These are phyloP conservation scores for Paraconiothyrium brasiliense DNA, from an alignment of 2,329 filamentous ascomycete species.

Conservation along the genomic window DNA sequence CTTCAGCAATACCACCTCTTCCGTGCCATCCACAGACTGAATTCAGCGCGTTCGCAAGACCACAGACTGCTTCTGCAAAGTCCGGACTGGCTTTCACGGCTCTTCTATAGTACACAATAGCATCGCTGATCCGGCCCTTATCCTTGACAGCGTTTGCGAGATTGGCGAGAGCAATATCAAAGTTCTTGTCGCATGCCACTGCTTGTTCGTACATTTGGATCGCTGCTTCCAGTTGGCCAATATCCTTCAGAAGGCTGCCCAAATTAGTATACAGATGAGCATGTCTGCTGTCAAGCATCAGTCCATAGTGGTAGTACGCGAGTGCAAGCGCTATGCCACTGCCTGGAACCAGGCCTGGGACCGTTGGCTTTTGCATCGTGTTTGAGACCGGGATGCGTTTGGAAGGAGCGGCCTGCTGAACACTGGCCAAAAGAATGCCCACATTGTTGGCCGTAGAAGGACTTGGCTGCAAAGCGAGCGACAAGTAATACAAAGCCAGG, in stretches of 20 bases:
- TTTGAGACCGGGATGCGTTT: slow-evolving; percentile 54
- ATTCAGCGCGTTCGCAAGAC: slow-evolving; percentile 91
- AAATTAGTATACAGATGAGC: slow-evolving; percentile 97
- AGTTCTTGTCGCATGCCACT: slow-evolving; percentile 89
- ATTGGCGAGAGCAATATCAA: slow-evolving; percentile 96
- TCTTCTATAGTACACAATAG: slow-evolving; percentile 88
- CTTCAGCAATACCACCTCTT: slow-evolving; percentile 83
- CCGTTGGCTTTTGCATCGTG: slow-evolving; percentile 51
- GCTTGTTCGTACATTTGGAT: slow-evolving; percentile 98
- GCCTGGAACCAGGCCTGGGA: slow-evolving; percentile 83
- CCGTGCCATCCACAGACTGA: slow-evolving; percentile 96
- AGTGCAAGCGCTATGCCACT: slow-evolving; percentile 89
- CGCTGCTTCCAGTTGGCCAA: slow-evolving; percentile 88
- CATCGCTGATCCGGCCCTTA: slow-evolving; percentile 89
- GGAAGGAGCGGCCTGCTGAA: slow-evolving; percentile 73
- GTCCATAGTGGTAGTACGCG: slow-evolving; percentile 93
- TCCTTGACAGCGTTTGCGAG: slow-evolving; percentile 98
- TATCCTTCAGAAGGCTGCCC: slow-evolving; percentile 93
- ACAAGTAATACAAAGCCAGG: slow-evolving; percentile 92
- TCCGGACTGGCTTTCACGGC: slow-evolving; percentile 92
- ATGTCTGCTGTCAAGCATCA: slow-evolving; percentile 85
- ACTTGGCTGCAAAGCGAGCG: slow-evolving; percentile 90
- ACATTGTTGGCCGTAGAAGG: slow-evolving; percentile 99
- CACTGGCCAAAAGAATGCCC: slow-evolving; percentile 92
- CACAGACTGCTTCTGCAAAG: slow-evolving; percentile 96